Evolutionary conservation across 345 rosid genomes (phyloP).

Genomic region (Euphorbia peplus): DNA sequence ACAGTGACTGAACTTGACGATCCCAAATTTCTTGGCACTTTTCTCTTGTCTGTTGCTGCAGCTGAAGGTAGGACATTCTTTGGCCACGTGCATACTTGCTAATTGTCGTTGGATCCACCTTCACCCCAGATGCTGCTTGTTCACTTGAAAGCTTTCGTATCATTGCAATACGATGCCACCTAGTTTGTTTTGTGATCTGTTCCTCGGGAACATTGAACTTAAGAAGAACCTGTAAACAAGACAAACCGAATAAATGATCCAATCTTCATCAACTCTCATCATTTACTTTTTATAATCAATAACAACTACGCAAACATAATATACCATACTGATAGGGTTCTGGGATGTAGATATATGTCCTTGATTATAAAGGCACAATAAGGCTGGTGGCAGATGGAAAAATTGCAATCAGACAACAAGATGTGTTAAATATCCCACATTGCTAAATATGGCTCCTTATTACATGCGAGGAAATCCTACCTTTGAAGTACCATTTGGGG

Average conservation of each 20-base stretch:
- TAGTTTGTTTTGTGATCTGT: conserved; percentile 79
- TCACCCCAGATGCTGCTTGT: conserved; percentile 92
- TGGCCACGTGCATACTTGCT: conserved; percentile 98
- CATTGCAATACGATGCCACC: conserved; percentile 99
- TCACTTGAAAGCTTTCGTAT: conserved; percentile 98
- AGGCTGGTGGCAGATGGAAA: background rate
- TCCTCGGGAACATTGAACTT: conserved; percentile 94
- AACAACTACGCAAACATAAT: background rate
- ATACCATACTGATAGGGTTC: background rate
- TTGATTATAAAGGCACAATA: background rate
- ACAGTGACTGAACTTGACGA: conserved; percentile 80
- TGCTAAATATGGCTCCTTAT: too few species aligned
- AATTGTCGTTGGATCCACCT: conserved; percentile 93
- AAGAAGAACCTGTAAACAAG: conserved; percentile 66
- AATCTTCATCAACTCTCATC: background rate
- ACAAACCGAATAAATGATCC: background rate
- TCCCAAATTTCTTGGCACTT: conserved; percentile 99
- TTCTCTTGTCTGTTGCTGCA: conserved; percentile 98
- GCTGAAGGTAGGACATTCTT: conserved; percentile 95
- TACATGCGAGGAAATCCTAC: too few species aligned
- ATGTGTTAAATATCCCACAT: too few species aligned
- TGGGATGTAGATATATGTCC: background rate
- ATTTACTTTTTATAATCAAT: background rate
- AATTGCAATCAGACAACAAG: background rate
- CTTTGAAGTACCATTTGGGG: too few species aligned